These are phyloP conservation scores for Trichoderma sp. DNA, from an alignment of 2,329 filamentous ascomycete species.

Conservation along the genomic window DNA sequence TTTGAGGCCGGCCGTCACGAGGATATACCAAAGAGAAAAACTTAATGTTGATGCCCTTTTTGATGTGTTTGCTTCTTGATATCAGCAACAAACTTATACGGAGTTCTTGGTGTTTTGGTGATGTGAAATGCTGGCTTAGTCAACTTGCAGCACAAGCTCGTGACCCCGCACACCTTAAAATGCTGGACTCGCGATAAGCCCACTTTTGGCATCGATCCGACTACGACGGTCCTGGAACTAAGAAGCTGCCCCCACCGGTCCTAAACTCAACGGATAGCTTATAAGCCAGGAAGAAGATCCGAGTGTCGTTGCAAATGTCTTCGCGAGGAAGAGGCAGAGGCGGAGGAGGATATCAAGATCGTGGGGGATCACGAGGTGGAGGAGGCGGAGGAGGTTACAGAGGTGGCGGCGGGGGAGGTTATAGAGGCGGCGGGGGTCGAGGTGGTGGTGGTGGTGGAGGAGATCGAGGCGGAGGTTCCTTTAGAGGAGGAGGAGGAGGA, in stretches of 20 bases:
- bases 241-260: not conserved
- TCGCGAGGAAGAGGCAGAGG: constrained; percentile 2
- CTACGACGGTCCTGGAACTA: not conserved
- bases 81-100: not conserved
- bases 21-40: not conserved
- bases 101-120: not conserved
- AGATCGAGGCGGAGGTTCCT: constrained; percentile 17
- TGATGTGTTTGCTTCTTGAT: not conserved
- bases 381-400: not conserved
- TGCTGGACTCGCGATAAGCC: not conserved
- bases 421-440: constrained; percentile 32
- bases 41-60: not conserved
- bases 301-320: not conserved
- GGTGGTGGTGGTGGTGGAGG: not conserved
- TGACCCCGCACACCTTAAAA: not conserved
- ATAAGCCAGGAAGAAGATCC: not conserved
- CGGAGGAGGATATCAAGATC: constrained; percentile 1
- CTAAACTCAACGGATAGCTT: not conserved
- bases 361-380: not conserved
- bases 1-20: not conserved
- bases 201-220: not conserved
- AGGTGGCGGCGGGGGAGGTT: constrained; percentile 24
- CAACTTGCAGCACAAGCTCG: not conserved
- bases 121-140: not conserved
- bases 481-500: constrained; percentile 18